A percentile compares a stretch with the other conserved stretches of the same genome.
phyloP scores from a whole-genome alignment of 2,329 filamentous ascomycete genomes.

The Apiospora arundinis region DNA sequence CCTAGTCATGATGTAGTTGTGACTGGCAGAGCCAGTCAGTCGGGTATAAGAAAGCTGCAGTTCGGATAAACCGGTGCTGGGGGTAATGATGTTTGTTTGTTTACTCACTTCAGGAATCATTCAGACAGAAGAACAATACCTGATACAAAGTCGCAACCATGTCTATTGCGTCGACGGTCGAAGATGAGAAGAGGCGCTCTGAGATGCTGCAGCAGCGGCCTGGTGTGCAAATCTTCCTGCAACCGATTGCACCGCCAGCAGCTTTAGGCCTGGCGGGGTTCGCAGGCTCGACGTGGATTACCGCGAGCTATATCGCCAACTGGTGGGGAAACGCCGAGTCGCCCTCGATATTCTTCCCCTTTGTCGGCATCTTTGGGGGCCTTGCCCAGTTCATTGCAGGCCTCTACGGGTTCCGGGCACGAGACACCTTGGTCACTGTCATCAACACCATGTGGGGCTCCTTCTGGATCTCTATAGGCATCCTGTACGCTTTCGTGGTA shows the following conservation, averaged over 20 bases:
- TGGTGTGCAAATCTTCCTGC: conserved; percentile 34
- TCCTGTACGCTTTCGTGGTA: conserved; percentile 25
- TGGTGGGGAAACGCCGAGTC: conserved; percentile 33
- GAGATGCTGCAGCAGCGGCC: conserved; percentile 24
- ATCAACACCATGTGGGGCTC: conserved; percentile 26
- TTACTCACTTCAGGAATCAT: not conserved
- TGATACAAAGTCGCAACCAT: not conserved
- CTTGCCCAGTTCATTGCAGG: conserved; percentile 39
- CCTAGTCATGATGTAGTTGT: not conserved
- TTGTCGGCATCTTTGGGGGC: conserved; percentile 35
- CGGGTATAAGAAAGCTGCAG: not conserved
- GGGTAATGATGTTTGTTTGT: not conserved
- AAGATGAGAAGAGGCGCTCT: conserved; percentile 20
- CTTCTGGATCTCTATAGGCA: conserved; percentile 26
- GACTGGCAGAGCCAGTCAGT: not conserved
- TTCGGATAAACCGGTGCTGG: not conserved
- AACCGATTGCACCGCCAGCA: conserved; percentile 38
- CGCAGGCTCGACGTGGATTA: conserved; percentile 37
- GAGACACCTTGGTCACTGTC: conserved; percentile 25
- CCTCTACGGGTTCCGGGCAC: conserved; percentile 28
- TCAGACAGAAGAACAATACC: not conserved
- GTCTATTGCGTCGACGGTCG: not conserved
- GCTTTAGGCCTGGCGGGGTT: conserved; percentile 38
- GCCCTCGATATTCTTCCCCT: conserved; percentile 38
- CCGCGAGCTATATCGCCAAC: conserved; percentile 29